These are phyloP conservation scores for Geum urbanum DNA, from an alignment of 306 rosid species.

Conservation along the genomic window DNA sequence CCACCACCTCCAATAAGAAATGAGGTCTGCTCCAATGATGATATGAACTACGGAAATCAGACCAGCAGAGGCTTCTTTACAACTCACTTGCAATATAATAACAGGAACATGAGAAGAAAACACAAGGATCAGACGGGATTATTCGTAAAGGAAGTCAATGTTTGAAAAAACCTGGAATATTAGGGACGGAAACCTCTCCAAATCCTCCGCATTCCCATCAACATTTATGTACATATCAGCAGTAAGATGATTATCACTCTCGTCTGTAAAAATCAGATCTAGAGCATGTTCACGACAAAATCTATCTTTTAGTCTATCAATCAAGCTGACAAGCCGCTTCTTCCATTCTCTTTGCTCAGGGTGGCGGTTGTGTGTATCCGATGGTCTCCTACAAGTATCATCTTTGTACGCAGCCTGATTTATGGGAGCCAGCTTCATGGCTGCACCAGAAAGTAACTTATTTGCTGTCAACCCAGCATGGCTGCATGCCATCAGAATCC, in stretches of 20 bases:
- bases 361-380: constrained; percentile 90
- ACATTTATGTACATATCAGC: constrained; percentile 90
- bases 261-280: constrained; percentile 90
- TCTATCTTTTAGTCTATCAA: constrained; percentile 84
- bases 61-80: background rate
- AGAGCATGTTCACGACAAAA: constrained; percentile 94
- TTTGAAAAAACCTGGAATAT: constrained; percentile 73
- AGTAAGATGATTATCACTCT: constrained; percentile 87
- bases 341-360: constrained; percentile 99
- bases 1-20: no score
- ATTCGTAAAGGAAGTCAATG: background rate
- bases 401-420: constrained; percentile 58
- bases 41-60: no score
- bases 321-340: constrained; percentile 77
- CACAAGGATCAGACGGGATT: constrained; percentile 12
- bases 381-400: constrained; percentile 62
- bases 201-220: constrained; percentile 72
- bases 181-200: constrained; percentile 80
- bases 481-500: constrained; percentile 57
- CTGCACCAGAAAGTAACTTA: constrained; percentile 93
- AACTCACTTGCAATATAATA: background rate
- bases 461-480: constrained; percentile 55
- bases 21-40: background rate
- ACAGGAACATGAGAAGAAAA: constrained; percentile 2
- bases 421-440: constrained; percentile 80